Conservation (phyloP, 495 filamentous ascomycete species). For the Trichoderma reesei region DNA sequence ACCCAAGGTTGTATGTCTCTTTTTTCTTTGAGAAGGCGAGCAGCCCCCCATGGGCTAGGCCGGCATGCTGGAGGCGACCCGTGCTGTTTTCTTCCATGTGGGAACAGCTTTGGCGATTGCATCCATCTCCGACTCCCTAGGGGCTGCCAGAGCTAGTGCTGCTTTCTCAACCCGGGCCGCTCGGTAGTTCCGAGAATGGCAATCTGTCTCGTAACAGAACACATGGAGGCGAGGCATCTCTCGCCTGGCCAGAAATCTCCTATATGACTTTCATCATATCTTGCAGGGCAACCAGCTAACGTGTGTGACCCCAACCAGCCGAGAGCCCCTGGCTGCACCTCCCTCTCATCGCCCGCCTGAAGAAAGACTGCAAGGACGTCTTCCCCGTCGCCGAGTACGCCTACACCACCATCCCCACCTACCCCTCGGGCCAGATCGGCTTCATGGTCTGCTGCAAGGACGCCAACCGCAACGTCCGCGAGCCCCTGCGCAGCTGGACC, state of each 20-base stretch:
- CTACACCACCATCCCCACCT: constrained; percentile 99
- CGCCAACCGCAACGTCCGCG: constrained; percentile 64
- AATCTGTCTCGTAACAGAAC: background rate
- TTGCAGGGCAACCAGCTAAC: constrained; percentile 21
- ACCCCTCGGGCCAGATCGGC: constrained; percentile 97
- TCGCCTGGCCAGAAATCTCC: constrained; percentile 12
- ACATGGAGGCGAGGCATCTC: background rate
- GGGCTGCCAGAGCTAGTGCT: constrained; percentile 12
- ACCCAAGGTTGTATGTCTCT: constrained; percentile 99
- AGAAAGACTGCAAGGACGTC: constrained; percentile 92
- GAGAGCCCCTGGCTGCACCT: constrained; percentile 99
- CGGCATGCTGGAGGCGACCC: background rate
- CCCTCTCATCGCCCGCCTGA: constrained; percentile 76
- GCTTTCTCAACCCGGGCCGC: constrained; percentile 3
- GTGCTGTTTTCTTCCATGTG: constrained; percentile 1
- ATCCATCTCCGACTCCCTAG: constrained; percentile 5
- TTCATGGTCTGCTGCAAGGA: constrained; percentile 99
- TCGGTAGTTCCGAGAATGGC: constrained; percentile 10
- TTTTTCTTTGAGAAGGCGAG: constrained; percentile 34
- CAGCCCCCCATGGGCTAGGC: constrained; percentile 10
- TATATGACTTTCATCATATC: constrained; percentile 10
- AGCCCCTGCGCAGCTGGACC: constrained; percentile 68
- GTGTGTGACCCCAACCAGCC: constrained; percentile 41
- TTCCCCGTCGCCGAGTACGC: constrained; percentile 97
- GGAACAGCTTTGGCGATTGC: constrained; percentile 10